Evolutionary conservation across 768 basidiomycete species (phyloP).

Genomic region (Suillus cothurnatus): DNA sequence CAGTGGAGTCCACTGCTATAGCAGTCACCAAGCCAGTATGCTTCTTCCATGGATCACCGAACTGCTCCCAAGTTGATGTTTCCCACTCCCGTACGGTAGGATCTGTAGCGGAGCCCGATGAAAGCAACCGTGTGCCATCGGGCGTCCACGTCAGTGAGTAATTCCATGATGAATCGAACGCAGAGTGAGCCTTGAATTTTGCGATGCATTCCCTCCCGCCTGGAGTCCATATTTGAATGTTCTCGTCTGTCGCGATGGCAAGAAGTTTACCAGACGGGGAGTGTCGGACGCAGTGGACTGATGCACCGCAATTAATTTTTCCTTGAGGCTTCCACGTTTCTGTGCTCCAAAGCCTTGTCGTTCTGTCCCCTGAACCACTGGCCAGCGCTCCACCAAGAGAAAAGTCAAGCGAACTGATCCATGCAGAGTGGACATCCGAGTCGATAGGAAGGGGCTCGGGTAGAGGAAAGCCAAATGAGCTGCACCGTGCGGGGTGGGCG

Average conservation of each 20-base stretch:
- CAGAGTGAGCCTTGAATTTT: neutral
- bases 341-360: neutral
- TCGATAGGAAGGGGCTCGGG: too few species aligned
- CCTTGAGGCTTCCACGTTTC: neutral
- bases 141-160: neutral
- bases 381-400: neutral
- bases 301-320: neutral
- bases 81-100: conserved; percentile 1
- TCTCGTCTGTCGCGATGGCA: neutral
- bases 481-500: too few species aligned
- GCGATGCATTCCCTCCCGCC: neutral
- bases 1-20: neutral
- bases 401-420: neutral
- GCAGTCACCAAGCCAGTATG: too few species aligned
- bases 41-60: too few species aligned
- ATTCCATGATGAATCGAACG: neutral
- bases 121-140: neutral
- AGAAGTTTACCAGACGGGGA: neutral
- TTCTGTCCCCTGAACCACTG: neutral
- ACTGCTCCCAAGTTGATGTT: neutral
- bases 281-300: neutral
- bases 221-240: neutral
- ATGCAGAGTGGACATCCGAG: neutral
- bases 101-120: neutral
- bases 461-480: too few species aligned